These are phyloP conservation scores for Lactarius akahatsu DNA, from an alignment of 768 basidiomycete species.

Conservation along the genomic window DNA sequence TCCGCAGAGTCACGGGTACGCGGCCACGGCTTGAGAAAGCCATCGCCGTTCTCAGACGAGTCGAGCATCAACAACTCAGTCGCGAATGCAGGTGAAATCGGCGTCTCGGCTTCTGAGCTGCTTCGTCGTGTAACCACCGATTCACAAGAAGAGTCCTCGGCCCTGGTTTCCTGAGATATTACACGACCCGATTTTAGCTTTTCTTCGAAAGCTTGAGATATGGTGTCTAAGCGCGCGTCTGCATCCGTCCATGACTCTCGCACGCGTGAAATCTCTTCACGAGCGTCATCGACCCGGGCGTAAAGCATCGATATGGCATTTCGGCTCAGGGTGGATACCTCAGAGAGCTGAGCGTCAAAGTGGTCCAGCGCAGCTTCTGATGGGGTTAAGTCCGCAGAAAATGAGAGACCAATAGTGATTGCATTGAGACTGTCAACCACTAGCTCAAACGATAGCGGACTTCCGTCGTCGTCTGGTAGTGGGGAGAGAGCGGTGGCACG, in stretches of 20 bases:
- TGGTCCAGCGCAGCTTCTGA: conserved; percentile 41
- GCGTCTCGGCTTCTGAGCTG: conserved; percentile 16
- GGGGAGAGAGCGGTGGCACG: conserved; percentile 22
- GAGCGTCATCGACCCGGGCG: conserved; percentile 50
- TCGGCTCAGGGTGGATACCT: conserved; percentile 48
- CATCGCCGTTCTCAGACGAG: not conserved
- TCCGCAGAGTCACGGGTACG: conserved; percentile 10
- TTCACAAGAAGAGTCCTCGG: conserved; percentile 13
- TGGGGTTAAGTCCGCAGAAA: conserved; percentile 36
- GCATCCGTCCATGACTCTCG: conserved; percentile 47
- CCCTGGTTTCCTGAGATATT: not conserved
- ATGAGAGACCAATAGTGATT: conserved; percentile 42
- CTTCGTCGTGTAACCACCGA: conserved; percentile 12
- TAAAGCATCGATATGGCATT: conserved; percentile 53
- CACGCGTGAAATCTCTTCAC: conserved; percentile 49
- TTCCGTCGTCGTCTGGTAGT: conserved; percentile 41
- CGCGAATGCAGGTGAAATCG: conserved; percentile 8
- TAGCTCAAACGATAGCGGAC: conserved; percentile 40
- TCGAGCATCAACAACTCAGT: conserved; percentile 13
- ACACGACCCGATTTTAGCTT: conserved; percentile 35
- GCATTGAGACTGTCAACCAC: conserved; percentile 56
- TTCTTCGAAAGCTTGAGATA: conserved; percentile 46
- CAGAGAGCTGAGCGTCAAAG: conserved; percentile 47
- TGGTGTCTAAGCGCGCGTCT: conserved; percentile 44
- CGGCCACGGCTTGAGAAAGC: conserved; percentile 15